Evolutionary conservation across 192 early-diverging fungal genomes (phyloP), one percentile per base, ranked within the genome.

Genomic region (Coemansia sp.): DNA sequence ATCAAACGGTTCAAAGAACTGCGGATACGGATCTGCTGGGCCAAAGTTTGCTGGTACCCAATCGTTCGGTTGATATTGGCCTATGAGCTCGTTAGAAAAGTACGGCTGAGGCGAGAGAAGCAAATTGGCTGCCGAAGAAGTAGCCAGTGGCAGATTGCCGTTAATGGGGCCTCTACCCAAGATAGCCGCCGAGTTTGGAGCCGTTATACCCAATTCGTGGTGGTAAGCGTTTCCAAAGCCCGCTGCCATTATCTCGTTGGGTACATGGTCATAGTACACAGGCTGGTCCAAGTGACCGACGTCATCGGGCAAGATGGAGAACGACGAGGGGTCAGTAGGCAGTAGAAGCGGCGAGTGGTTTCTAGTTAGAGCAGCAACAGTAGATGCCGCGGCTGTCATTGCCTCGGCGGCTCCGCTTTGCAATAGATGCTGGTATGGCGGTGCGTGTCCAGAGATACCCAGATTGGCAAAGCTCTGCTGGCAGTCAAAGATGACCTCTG

Each of bases 401-500:
- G 54, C 54, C 27, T 31, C 54, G 8, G 27, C 33, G 27, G 6
- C 11, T 10, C 54, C 54, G 3, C 27, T 31, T 29, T 57, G 54
- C 22, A 31, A 10, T 11, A 57, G 9, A 31, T 57, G 54, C 24
- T 57, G 24, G 54, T 70, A 79, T 5, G 44, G n/a, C 0, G 77
- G 72, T 2, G 77, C 60, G 13, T 31, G 5, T 0, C 60, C 63
- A n/a, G 74, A 46, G 6, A 42, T 52, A 4, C 20, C 31, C 42
- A 34, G 33, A 18, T 59, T 61, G 31, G 77, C 77, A 11, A 71
- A 79, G 18, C 27, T 27, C 44, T 71, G 57, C 61, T 79, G 77
- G 22, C 41, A 34, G 15, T 52, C 16, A 43, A 71, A 79, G 6
- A 69, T 66, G 7, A 54, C 63, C 10, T 16, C 59, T 8, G 64